Evolutionary conservation across 192 early-diverging fungal species (phyloP).

Genomic region (Dissophora globulifera): DNA sequence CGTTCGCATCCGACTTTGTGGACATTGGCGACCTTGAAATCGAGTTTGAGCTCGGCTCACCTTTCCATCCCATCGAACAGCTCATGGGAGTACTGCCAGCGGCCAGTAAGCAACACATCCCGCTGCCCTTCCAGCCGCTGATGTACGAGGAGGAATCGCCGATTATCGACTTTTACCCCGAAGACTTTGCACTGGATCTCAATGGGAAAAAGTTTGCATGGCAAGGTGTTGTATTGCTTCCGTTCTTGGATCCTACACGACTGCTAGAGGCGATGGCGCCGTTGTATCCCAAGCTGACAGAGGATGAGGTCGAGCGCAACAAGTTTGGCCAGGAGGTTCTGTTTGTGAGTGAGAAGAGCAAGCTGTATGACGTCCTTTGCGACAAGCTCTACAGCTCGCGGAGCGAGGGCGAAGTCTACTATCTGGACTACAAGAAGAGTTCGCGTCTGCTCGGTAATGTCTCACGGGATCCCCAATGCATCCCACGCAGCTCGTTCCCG

Average conservation of each 20-base stretch:
- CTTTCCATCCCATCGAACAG: constrained; percentile 94
- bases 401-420: constrained; percentile 38
- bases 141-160: constrained; percentile 87
- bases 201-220: constrained; percentile 97
- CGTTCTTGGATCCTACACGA: constrained; percentile 92
- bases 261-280: constrained; percentile 78
- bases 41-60: constrained; percentile 84
- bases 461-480: constrained; percentile 66
- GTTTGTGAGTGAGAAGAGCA: constrained; percentile 67
- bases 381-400: constrained; percentile 64
- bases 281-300: constrained; percentile 69
- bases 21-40: constrained; percentile 79
- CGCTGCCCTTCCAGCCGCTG: constrained; percentile 70
- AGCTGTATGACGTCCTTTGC: constrained; percentile 68
- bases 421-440: constrained; percentile 65
- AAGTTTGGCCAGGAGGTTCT: constrained; percentile 68
- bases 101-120: constrained; percentile 75
- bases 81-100: constrained; percentile 97
- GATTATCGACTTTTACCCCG: constrained; percentile 96
- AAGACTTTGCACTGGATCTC: constrained; percentile 77
- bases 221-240: constrained; percentile 93
- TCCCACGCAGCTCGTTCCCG: constrained; percentile 69
- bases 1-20: constrained; percentile 83
- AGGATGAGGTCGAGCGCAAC: constrained; percentile 83
- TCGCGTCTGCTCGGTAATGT: constrained; percentile 68